Evolutionary conservation across 176 grass and related monocot species (phyloP), one percentile per base, ranked within the genome.

Genomic region (Dendrocalamus sinicus): DNA sequence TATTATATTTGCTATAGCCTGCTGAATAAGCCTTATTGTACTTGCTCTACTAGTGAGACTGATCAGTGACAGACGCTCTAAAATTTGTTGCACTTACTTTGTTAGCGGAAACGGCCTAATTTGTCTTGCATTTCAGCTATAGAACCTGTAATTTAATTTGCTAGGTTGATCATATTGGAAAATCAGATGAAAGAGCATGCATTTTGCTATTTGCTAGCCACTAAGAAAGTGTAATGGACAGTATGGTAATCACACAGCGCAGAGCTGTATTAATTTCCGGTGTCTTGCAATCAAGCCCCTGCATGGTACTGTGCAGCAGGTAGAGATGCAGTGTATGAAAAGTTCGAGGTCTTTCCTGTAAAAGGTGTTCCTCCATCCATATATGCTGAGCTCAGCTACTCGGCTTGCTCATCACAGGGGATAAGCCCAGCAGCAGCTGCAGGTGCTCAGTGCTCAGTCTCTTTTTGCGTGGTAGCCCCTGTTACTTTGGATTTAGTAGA

Each of bases 281-380:
- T 9, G 37, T 57, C 66, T 81, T 68, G 66, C 72, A 32, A 72
- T 82, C 88, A 86, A 72, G 63, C 84, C 84, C 79, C 79, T 90
- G 89, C 89, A 90, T 90, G 89, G 58, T 69, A 87, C 89, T 90
- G 89, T 90, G 40, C 52, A 40, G 37, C 8, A 6, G 62, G 44
- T 20, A 39, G 17, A 16, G 4, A 12, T 47, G 40, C 6, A 12
- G 16, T 22, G 3, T 22, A 7, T 12, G n/a, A 22, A 32, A 63
- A 19, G 13, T 0, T 9, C 0, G 72, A 77, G 88, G 51, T 1
- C 37, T 20, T 22, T 16, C 32, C 9, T 17, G 61, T 43, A 81
- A 85, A 89, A n/a, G 0, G 5, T 0, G 14, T 17, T 59, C 15
- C 60, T 35, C 35, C 45, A 60, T 35, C 35, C 45, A 60, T 81